Percentiles rank a stretch among this genome's conserved stretches.
phyloP scores from a whole-genome alignment of 305 asterid genomes.

The Fraxinus angustifolia region DNA sequence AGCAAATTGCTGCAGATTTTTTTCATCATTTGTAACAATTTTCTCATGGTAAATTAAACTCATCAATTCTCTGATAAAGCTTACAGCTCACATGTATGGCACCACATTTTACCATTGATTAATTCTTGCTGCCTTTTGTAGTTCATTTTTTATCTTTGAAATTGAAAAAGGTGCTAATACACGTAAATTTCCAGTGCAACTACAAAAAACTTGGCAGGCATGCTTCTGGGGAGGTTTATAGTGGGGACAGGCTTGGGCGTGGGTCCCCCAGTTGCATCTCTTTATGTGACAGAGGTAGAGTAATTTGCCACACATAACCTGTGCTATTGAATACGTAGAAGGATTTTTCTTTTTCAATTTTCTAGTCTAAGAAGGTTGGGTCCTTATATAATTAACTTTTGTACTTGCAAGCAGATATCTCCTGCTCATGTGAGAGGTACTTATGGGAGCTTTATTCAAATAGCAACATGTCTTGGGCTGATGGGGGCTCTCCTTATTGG shows the following conservation, averaged over 20 bases:
- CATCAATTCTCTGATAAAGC: neutral
- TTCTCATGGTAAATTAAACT: neutral
- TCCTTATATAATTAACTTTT: conserved; percentile 11
- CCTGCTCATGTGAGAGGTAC: conserved; percentile 95
- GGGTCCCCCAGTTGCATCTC: conserved; percentile 93
- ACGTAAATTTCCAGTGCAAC: conserved; percentile 65
- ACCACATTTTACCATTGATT: neutral
- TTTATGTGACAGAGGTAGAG: conserved; percentile 83
- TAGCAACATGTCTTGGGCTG: conserved; percentile 82
- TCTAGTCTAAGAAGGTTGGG: neutral
- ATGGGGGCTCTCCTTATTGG: conserved; percentile 71
- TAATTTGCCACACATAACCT: neutral
- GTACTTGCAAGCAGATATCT: conserved; percentile 56
- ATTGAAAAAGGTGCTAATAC: conserved; percentile 22
- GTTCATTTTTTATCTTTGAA: conserved; percentile 15
- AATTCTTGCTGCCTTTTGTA: neutral
- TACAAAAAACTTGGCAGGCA: conserved; percentile 58
- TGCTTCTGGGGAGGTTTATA: conserved; percentile 81
- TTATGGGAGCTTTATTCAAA: conserved; percentile 86
- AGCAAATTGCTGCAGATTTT: neutral
- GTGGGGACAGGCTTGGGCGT: conserved; percentile 89
- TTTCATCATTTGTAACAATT: neutral
- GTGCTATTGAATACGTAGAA: neutral
- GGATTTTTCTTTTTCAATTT: neutral
- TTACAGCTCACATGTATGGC: neutral